A percentile compares a stretch with the other conserved stretches of the same genome.
Evolutionary conservation across 2,329 filamentous ascomycete genomes (phyloP).

Genomic region (Fusarium hainanense): DNA sequence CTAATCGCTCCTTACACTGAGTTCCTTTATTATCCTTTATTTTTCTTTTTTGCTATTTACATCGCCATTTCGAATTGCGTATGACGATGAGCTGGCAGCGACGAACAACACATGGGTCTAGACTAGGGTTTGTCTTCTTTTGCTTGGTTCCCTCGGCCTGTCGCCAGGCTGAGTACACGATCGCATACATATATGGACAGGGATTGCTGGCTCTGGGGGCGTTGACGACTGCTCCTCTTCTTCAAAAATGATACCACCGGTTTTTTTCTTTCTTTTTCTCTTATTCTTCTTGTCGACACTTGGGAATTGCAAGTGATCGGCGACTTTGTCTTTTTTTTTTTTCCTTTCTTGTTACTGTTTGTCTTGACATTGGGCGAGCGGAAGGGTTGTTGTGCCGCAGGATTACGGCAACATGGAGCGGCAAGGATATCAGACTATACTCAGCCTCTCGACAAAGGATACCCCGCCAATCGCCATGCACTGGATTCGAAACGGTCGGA

Average conservation of each 20-base stretch:
- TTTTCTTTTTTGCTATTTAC: slow-evolving; percentile 6
- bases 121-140: slow-evolving; percentile 42
- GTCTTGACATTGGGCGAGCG: slow-evolving; percentile 25
- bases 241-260: slow-evolving; percentile 47
- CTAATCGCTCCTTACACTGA: slow-evolving; percentile 45
- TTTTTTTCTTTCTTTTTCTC: slow-evolving; percentile 21
- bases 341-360: slow-evolving; percentile 12
- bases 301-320: slow-evolving; percentile 9
- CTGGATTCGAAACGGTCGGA: slow-evolving; percentile 1
- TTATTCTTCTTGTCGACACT: slow-evolving; percentile 18
- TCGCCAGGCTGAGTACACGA: slow-evolving; percentile 43
- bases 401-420: background rate
- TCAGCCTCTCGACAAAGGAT: background rate
- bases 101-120: slow-evolving; percentile 35
- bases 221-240: slow-evolving; percentile 40
- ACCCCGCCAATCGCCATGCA: background rate
- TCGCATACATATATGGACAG: slow-evolving; percentile 39
- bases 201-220: slow-evolving; percentile 40
- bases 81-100: slow-evolving; percentile 26
- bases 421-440: background rate
- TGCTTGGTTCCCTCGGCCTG: slow-evolving; percentile 39
- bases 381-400: background rate
- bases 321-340: background rate
- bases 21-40: slow-evolving; percentile 1
- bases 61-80: background rate